Evolutionary conservation across 345 rosid species (phyloP).

Genomic region (Ailanthus altissimus): DNA sequence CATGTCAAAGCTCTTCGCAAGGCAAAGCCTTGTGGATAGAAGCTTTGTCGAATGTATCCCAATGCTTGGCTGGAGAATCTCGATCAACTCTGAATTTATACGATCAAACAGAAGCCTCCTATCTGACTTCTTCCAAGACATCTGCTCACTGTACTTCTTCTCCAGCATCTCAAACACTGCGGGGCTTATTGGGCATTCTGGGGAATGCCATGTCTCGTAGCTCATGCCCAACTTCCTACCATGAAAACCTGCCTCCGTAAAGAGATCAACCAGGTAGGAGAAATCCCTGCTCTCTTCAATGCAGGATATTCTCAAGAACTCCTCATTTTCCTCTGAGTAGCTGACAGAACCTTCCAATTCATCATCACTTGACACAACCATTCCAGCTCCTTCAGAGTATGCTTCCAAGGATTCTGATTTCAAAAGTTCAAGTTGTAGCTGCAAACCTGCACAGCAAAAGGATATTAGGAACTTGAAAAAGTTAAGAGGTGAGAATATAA

Average conservation of each 20-base stretch:
- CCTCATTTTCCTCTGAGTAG: conserved; percentile 37
- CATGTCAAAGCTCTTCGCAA: conserved; percentile 22
- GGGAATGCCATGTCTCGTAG: conserved; percentile 28
- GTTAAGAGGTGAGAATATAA: not conserved
- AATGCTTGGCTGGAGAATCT: conserved; percentile 45
- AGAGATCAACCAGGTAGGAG: conserved; percentile 63
- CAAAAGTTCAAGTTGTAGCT: conserved; percentile 48
- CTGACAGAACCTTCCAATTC: conserved; percentile 35
- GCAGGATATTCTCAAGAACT: conserved; percentile 20
- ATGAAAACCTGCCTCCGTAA: conserved; percentile 58
- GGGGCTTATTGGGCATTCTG: conserved; percentile 39
- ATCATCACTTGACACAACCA: conserved; percentile 65
- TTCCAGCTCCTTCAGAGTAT: conserved; percentile 52
- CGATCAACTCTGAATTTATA: conserved; percentile 50
- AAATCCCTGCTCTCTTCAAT: conserved; percentile 55
- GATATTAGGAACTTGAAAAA: conserved; percentile 4
- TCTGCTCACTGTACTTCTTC: conserved; percentile 66
- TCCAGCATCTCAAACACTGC: conserved; percentile 66
- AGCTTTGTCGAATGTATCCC: conserved; percentile 49
- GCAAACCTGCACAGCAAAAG: conserved; percentile 36
- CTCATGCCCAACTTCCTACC: conserved; percentile 22
- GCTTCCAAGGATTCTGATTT: conserved; percentile 51
- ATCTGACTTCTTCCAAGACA: conserved; percentile 71
- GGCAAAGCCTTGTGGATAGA: conserved; percentile 46
- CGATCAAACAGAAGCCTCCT: conserved; percentile 75